Percentiles rank a stretch among this genome's conserved stretches.
Evolutionary conservation across 306 rosid genomes (phyloP).

Genomic region (Sicyos baderoa): DNA sequence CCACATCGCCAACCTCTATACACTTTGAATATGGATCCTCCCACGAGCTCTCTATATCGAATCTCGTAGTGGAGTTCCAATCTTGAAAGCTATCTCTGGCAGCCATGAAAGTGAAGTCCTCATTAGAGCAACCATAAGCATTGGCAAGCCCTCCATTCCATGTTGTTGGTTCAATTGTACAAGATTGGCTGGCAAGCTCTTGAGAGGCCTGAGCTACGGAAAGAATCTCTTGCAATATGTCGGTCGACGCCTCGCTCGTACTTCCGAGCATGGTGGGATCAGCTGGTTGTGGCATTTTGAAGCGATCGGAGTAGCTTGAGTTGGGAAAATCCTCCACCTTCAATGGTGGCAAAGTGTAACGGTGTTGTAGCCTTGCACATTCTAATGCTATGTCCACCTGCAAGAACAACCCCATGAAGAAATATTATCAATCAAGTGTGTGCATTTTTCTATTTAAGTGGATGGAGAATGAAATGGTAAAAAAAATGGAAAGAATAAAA

Average conservation of each 20-base stretch:
- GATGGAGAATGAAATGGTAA: too few species aligned
- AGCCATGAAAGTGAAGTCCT: conserved; percentile 58
- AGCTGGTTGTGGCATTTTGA: conserved; percentile 32
- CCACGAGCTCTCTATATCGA: conserved; percentile 39
- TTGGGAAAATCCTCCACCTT: conserved; percentile 67
- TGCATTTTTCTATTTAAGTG: too few species aligned
- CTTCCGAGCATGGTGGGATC: conserved; percentile 18
- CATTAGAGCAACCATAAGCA: conserved; percentile 26
- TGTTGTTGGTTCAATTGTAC: neutral
- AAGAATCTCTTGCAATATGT: conserved; percentile 76
- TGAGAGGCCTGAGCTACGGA: conserved; percentile 80
- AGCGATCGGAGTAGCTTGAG: conserved; percentile 39
- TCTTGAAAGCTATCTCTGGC: conserved; percentile 29
- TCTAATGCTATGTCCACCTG: conserved; percentile 82
- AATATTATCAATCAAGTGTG: neutral
- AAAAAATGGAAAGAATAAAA: too few species aligned
- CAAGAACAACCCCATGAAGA: neutral
- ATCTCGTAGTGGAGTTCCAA: conserved; percentile 17
- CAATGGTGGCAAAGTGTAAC: conserved; percentile 64
- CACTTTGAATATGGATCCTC: conserved; percentile 41
- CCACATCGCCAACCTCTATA: conserved; percentile 40
- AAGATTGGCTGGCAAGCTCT: conserved; percentile 44
- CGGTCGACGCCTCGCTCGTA: conserved; percentile 31
- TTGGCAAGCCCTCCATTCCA: conserved; percentile 22
- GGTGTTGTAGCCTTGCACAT: conserved; percentile 85